Evolutionary conservation across 768 basidiomycete species (phyloP), one percentile per base, ranked within the genome.

Genomic region (Panaeolus cyanescens): DNA sequence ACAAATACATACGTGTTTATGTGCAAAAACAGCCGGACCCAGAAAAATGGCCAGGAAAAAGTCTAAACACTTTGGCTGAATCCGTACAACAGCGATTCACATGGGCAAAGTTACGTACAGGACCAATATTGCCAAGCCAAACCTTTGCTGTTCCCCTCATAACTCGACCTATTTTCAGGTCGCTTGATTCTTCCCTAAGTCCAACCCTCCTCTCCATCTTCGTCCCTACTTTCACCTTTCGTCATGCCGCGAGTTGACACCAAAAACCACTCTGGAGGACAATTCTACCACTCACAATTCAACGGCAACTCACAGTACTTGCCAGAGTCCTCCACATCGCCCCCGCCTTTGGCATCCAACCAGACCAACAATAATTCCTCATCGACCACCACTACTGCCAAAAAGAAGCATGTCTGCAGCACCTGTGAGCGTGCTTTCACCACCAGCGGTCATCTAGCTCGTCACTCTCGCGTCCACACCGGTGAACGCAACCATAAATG

Each of bases 401-500:
- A 81, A 71, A 82, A 82, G 71, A 83, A 80, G 64, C 82, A 95
- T 67, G 73, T 90, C 59, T 96, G 94, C 71, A 66, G 73, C 1
- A 86, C 84, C 4, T 96, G 94, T 74, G 81, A 87, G 2, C 85
- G 92, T 42, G 83, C 85, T 1, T 96, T 96, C 75, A 93, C 92
- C 58, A 96, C 94, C 25, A 90, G 89, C 62, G 95, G 94, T 17
- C 94, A 96, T 72, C 83, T 96, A 19, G 91, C 93, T 0, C 85
- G 94, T 53, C 94, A 96, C 70, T 83, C 90, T n/a, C 81, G 93
- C 59, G 90, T 95, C 12, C 94, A 96, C 76, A 96, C 94, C 15
- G 94, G 94, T 37, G 94, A 95, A 69, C 83, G 92, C 63, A 95
- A 95, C 75, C 92, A 95, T 78, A 91, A 88, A 62, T 96, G 94